Base-by-base conservation (phyloP, 2,329 filamentous ascomycete genomes). In the Colletotrichum shisoi region DNA sequence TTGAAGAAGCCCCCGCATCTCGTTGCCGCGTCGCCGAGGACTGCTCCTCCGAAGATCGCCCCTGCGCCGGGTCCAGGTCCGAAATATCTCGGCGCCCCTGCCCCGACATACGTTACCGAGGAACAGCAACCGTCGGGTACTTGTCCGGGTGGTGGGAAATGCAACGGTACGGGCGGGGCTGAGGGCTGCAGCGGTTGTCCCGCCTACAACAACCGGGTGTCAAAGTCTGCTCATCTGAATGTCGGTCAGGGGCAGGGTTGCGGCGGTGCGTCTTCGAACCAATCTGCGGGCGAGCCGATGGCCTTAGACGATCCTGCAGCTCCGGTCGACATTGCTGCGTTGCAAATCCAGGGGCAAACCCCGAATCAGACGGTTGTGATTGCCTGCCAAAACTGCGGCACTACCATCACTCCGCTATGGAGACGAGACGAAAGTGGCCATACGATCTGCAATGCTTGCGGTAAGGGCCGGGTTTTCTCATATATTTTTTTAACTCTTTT, bases 401-500 rank as follows among this genome's bases (percentile, higher is more conserved):
- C 95, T 13, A 98, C 95, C 0, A 94, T 98, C 62, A 99, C 95
- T 48, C 95, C 95, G 15, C 83, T 99, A 15, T 99, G 95, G 95
- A 87, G 95, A 74, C 87, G 95, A 73, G 95, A 98, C 75, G 94
- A 97, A 78, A 89, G 90, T 72, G 95, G 95, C 1, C 94, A 97
- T 79, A 96, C 94, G 5, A 99, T 99, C 70, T 99, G 95, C 82
- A 99, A 99, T 79, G 95, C 95, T 58, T 99, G 95, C 81, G 95
- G 93, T 96, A 85, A 76, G 90, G 85, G 49, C 51, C 31, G 45
- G 39, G 42, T 34, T 27, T 59, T 61, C 17, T 42, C 15, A n/a
- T n/a, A n/a, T n/a, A n/a, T 8, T n/a, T 44, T 52, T n/a, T 17
- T 3, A 12, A 12, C 4, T 9, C 8, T 17, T 15, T 27, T 27